Evolutionary conservation across 169 alveolate genomes (phyloP).

Genomic region (Plasmodium relictum): DNA sequence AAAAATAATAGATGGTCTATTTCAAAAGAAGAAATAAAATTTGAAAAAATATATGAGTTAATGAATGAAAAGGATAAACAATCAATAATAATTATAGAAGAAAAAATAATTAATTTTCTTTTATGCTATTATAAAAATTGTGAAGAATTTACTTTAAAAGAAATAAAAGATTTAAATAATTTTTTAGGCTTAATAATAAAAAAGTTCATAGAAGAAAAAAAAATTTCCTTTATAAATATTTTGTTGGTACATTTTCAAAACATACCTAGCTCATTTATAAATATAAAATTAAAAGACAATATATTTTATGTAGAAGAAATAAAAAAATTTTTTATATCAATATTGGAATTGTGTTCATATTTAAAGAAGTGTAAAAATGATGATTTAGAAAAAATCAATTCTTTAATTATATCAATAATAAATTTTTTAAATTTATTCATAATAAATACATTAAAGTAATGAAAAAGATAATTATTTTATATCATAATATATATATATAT

Average conservation of each 20-base stretch:
- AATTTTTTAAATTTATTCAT: background rate
- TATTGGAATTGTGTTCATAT: slow-evolving; percentile 24
- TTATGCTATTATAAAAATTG: slow-evolving; percentile 18
- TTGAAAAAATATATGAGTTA: slow-evolving; percentile 18
- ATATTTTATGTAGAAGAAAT: slow-evolving; percentile 13
- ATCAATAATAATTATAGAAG: background rate
- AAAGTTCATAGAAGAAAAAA: slow-evolving; percentile 33
- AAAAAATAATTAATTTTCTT: slow-evolving; percentile 25
- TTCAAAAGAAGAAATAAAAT: slow-evolving; percentile 4
- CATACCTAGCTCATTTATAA: slow-evolving; percentile 17
- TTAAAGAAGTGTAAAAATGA: slow-evolving; percentile 10
- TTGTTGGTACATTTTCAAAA: slow-evolving; percentile 29
- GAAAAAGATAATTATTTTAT: background rate
- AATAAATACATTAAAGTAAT: background rate
- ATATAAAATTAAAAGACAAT: slow-evolving; percentile 26
- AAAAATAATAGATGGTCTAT: background rate
- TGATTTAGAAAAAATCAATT: too few relatives aligned
- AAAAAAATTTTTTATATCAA: slow-evolving; percentile 8
- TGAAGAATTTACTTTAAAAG: slow-evolving; percentile 6
- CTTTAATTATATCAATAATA: background rate
- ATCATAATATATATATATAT: background rate
- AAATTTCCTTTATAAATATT: background rate
- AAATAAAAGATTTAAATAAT: slow-evolving; percentile 30
- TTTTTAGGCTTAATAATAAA: slow-evolving; percentile 33
- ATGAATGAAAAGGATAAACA: slow-evolving; percentile 5